These are phyloP conservation scores for Wickerhamomyces hampshirensis DNA, from an alignment of 805 yeast genomes.

Conservation along the genomic window DNA sequence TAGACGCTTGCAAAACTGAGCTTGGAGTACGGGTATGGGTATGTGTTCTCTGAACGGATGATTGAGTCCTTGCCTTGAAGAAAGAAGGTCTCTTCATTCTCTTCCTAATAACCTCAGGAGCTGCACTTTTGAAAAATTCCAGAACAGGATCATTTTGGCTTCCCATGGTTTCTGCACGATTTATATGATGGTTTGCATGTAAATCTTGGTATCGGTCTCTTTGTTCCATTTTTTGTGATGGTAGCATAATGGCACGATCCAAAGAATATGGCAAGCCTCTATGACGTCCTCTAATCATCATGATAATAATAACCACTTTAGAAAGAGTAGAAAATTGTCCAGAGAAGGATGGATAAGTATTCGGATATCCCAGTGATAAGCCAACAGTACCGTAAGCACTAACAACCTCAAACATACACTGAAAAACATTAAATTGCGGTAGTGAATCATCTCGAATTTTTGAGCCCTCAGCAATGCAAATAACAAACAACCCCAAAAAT, in stretches of 20 bases:
- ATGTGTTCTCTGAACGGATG: no score
- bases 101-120: slow-evolving; percentile 22
- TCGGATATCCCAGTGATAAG: slow-evolving; percentile 78
- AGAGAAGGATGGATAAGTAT: slow-evolving; percentile 60
- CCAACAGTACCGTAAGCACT: slow-evolving; percentile 98
- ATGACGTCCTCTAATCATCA: slow-evolving; percentile 93
- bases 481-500: slow-evolving; percentile 76
- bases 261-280: slow-evolving; percentile 92
- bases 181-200: slow-evolving; percentile 17
- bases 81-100: slow-evolving; percentile 22
- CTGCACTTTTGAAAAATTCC: slow-evolving; percentile 25
- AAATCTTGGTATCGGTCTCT: slow-evolving; percentile 45
- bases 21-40: no score
- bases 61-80: slow-evolving; percentile 6
- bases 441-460: slow-evolving; percentile 42
- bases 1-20: no score
- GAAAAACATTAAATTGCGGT: slow-evolving; percentile 60
- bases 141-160: slow-evolving; percentile 23
- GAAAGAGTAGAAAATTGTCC: slow-evolving; percentile 69
- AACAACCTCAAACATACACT: slow-evolving; percentile 78
- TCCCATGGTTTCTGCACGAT: slow-evolving; percentile 20
- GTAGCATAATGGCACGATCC: slow-evolving; percentile 90
- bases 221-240: slow-evolving; percentile 58
- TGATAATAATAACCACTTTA: slow-evolving; percentile 78
- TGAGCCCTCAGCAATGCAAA: slow-evolving; percentile 80